phyloP scores from a whole-genome alignment of 2,329 filamentous ascomycete genomes.

The Ophiostoma sp. region DNA sequence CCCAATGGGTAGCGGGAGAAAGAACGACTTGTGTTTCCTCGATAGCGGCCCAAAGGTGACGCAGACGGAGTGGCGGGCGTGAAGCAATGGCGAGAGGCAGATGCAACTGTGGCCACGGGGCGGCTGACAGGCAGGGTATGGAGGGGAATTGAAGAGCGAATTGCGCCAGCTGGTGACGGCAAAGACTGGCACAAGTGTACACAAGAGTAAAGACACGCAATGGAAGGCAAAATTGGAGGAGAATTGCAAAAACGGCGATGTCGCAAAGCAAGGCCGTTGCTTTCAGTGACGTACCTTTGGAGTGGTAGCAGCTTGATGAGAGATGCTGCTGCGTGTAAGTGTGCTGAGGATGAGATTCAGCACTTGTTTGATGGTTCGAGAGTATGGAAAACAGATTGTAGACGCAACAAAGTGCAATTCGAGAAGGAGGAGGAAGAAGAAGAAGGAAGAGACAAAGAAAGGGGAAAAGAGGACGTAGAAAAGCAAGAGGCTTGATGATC shows the following conservation, averaged over 20 bases:
- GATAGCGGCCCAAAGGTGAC: slow-evolving; percentile 3
- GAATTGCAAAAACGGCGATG: neutral
- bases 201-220: neutral
- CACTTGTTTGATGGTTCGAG: neutral
- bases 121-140: neutral
- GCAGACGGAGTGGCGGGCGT: neutral
- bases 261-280: neutral
- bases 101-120: neutral
- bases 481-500: slow-evolving; percentile 23
- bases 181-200: neutral
- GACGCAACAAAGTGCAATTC: slow-evolving; percentile 5
- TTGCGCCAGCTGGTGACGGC: neutral
- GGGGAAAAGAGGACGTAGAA: slow-evolving; percentile 10
- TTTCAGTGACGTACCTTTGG: slow-evolving; percentile 15
- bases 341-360: neutral
- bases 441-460: slow-evolving; percentile 6
- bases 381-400: neutral
- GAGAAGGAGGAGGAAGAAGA: slow-evolving; percentile 6
- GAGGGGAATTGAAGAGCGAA: neutral
- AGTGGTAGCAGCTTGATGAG: neutral
- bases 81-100: slow-evolving; percentile 15
- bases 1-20: neutral
- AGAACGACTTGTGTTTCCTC: neutral
- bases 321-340: neutral
- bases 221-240: neutral